Conservation (phyloP, 257 asterid genomes). For the Knoxia roxburghii region DNA sequence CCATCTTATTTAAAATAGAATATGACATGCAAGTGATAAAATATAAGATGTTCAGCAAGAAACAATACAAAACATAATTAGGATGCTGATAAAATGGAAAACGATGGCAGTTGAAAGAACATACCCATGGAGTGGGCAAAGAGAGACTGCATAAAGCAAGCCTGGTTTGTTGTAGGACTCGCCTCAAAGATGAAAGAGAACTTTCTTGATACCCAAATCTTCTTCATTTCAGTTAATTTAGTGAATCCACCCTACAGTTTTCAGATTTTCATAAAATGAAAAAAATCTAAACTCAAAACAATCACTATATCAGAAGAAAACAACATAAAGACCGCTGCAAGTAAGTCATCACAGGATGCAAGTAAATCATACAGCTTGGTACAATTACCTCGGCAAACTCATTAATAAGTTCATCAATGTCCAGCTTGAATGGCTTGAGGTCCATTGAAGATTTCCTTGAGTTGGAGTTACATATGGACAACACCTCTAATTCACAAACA, state of each 20-base stretch:
- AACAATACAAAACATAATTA: neutral
- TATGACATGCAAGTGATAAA: neutral
- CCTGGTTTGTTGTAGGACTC: conserved; percentile 68
- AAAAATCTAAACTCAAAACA: too few species aligned
- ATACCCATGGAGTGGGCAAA: conserved; percentile 66
- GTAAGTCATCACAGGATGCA: too few species aligned
- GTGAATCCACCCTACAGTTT: conserved; percentile 46
- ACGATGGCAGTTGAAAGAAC: neutral
- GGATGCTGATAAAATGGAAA: too few species aligned
- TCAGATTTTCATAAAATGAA: neutral
- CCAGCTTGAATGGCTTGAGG: conserved; percentile 65
- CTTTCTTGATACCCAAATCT: conserved; percentile 64
- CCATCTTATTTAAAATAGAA: neutral
- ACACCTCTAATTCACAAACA: neutral
- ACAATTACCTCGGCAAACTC: conserved; percentile 51
- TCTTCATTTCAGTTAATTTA: conserved; percentile 62
- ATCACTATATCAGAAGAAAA: too few species aligned
- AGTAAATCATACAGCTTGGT: neutral
- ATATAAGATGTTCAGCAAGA: neutral
- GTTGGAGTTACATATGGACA: neutral
- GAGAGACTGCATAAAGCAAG: conserved; percentile 82
- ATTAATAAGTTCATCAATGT: conserved; percentile 73
- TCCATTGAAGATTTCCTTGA: conserved; percentile 36
- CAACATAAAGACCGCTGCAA: neutral
- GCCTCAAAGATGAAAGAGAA: conserved; percentile 81